Evolutionary conservation across 2,329 filamentous ascomycete genomes (phyloP).

Genomic region (Diaporthe sp.): DNA sequence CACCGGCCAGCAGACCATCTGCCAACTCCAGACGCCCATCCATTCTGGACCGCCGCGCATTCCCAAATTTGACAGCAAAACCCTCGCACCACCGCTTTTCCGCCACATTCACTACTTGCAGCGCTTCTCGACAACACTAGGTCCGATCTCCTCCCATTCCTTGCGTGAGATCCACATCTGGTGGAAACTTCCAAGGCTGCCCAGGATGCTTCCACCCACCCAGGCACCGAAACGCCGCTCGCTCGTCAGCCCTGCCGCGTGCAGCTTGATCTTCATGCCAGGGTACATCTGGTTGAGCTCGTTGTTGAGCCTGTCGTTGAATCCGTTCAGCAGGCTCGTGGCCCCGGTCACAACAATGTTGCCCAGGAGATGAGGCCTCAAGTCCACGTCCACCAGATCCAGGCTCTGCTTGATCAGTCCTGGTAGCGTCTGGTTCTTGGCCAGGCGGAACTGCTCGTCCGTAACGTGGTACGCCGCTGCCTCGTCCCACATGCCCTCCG

Average conservation of each 20-base stretch:
- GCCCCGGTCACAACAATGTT: conserved; percentile 96
- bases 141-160: conserved; percentile 96
- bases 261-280: conserved; percentile 86
- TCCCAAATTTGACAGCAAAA: conserved; percentile 21
- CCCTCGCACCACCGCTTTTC: neutral
- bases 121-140: conserved; percentile 91
- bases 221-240: conserved; percentile 94
- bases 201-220: conserved; percentile 96
- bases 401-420: conserved; percentile 84
- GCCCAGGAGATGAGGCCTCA: conserved; percentile 83
- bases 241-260: conserved; percentile 85
- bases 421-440: conserved; percentile 84
- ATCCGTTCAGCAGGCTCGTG: conserved; percentile 87
- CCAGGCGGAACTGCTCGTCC: conserved; percentile 58
- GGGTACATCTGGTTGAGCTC: conserved; percentile 88
- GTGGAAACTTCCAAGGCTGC: conserved; percentile 96
- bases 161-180: conserved; percentile 99
- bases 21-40: conserved; percentile 39
- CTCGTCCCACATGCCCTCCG: conserved; percentile 93
- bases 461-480: conserved; percentile 72
- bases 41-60: conserved; percentile 16
- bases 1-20: conserved; percentile 34
- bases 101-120: conserved; percentile 74
- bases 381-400: conserved; percentile 86
- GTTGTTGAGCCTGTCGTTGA: conserved; percentile 89